Evolutionary conservation across 2,329 filamentous ascomycete species (phyloP).

Genomic region (Periglandula ipomoeae): DNA sequence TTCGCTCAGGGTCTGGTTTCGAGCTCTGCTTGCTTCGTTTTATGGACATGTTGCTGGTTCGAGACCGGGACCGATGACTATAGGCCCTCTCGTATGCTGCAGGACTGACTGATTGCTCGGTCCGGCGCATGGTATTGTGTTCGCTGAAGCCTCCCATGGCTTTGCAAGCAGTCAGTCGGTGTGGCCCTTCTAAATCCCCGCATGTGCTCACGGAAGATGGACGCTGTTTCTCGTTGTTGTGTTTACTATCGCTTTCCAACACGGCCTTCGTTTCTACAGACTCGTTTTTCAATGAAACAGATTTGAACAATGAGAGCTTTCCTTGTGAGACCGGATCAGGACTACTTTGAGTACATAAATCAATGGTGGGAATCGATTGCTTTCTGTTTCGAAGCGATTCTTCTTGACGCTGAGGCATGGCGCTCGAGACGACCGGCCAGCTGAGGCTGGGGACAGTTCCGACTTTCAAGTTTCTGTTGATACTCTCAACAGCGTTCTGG

Average conservation of each 20-base stretch:
- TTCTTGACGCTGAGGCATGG: neutral
- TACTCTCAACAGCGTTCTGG: neutral
- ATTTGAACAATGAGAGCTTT: neutral
- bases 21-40: slow-evolving; percentile 17
- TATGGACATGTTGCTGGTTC: slow-evolving; percentile 24
- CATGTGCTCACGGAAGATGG: slow-evolving; percentile 17
- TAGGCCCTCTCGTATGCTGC: neutral
- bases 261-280: neutral
- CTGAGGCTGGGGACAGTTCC: neutral
- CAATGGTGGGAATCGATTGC: neutral
- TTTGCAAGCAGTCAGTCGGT: slow-evolving; percentile 13
- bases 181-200: slow-evolving; percentile 23
- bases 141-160: neutral
- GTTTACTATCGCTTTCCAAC: neutral
- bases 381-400: neutral
- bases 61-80: slow-evolving; percentile 16
- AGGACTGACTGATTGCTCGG: neutral
- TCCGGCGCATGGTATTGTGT: neutral
- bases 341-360: neutral
- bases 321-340: neutral
- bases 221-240: neutral
- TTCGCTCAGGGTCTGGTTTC: slow-evolving; percentile 15
- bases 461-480: neutral
- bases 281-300: neutral
- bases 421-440: neutral